Conservation (phyloP, 345 rosid species). For the Gossypium ekmanianum region DNA sequence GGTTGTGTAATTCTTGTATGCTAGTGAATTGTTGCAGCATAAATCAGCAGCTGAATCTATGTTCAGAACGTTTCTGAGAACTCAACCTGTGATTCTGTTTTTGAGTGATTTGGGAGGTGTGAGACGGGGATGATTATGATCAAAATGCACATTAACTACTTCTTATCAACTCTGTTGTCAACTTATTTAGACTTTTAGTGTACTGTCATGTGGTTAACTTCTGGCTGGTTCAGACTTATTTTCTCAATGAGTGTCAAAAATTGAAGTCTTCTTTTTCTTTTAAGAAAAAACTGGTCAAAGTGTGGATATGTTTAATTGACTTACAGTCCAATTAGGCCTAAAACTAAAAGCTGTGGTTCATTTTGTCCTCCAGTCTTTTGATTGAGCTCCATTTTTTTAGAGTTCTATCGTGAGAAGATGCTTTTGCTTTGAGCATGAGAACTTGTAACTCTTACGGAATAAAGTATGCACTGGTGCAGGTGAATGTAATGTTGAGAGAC, state of each 20-base stretch:
- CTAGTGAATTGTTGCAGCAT: background rate
- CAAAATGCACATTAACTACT: background rate
- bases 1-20: background rate
- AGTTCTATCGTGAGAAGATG: background rate
- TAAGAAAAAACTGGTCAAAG: background rate
- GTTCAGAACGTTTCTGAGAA: background rate
- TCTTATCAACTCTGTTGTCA: background rate
- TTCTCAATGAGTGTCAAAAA: background rate
- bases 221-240: background rate
- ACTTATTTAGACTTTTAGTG: background rate
- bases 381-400: background rate
- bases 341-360: background rate
- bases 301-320: background rate
- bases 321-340: background rate
- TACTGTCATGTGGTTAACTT: background rate
- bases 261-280: background rate
- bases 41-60: background rate
- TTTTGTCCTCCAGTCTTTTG: conserved; percentile 3
- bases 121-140: background rate
- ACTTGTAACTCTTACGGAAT: conserved; percentile 6
- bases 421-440: background rate
- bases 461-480: conserved; percentile 47
- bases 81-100: background rate
- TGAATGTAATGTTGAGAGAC: conserved; percentile 70
- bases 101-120: background rate